Percentiles rank a stretch among this genome's conserved stretches.
Evolutionary conservation across 495 filamentous ascomycete species (phyloP).

Genomic region (Echria macrotheca): DNA sequence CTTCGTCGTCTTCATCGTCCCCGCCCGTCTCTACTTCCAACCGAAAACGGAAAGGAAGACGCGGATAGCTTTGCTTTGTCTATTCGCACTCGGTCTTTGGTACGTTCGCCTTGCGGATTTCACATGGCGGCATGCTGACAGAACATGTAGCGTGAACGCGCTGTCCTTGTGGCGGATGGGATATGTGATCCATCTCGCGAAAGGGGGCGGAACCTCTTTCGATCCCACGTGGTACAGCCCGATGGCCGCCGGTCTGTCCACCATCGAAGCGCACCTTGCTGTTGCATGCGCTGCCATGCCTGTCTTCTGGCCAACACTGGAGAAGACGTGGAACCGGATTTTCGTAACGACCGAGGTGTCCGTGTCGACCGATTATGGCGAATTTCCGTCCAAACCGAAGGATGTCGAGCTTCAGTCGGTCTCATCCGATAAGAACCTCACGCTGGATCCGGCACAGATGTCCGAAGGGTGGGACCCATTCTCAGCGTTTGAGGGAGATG

Average conservation of each 20-base stretch:
- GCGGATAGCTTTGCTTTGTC: slow-evolving; percentile 19
- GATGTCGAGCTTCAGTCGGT: neutral
- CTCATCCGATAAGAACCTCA: neutral
- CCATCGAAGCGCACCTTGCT: neutral
- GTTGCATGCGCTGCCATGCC: slow-evolving; percentile 27
- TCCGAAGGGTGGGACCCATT: slow-evolving; percentile 5
- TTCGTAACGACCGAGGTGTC: slow-evolving; percentile 30
- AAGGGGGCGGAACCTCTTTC: slow-evolving; percentile 13
- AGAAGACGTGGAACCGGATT: slow-evolving; percentile 13
- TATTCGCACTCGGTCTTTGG: slow-evolving; percentile 28
- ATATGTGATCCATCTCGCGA: slow-evolving; percentile 17
- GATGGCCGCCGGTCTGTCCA: neutral
- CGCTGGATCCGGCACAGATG: neutral
- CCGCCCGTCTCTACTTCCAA: slow-evolving; percentile 28
- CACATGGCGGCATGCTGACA: neutral
- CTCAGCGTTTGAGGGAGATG: neutral
- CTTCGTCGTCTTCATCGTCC: slow-evolving; percentile 27
- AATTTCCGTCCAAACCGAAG: neutral
- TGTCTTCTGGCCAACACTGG: slow-evolving; percentile 24
- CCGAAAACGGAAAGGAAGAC: slow-evolving; percentile 12
- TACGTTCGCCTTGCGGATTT: slow-evolving; percentile 17
- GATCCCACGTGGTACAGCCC: slow-evolving; percentile 32
- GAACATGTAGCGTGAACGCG: slow-evolving; percentile 23
- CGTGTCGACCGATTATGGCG: neutral
- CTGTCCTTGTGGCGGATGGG: slow-evolving; percentile 29